Conservation (phyloP, 1,284 basidiomycete genomes). For the Trametes sp. region DNA sequence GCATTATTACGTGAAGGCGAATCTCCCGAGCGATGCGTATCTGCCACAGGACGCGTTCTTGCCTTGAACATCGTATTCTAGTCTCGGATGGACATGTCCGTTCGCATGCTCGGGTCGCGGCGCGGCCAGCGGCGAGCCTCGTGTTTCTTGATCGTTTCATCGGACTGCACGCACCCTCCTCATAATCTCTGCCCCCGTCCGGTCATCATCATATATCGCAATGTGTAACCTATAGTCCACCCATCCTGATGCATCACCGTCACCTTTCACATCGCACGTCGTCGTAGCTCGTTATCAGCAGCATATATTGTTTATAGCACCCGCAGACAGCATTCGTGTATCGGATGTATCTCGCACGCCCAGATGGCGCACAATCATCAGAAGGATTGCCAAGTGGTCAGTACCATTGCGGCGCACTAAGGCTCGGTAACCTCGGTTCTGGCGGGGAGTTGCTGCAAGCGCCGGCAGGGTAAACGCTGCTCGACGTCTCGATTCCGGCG, state of each 20-base stretch:
- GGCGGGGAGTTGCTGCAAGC: neutral
- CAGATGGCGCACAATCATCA: slow-evolving; percentile 4
- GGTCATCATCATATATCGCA: slow-evolving; percentile 28
- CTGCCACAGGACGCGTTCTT: slow-evolving; percentile 55
- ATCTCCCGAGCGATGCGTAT: slow-evolving; percentile 42
- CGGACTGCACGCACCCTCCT: slow-evolving; percentile 25
- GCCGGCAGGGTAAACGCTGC: slow-evolving; percentile 11
- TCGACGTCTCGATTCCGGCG: neutral
- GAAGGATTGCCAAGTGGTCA: slow-evolving; percentile 7
- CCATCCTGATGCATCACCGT: slow-evolving; percentile 22
- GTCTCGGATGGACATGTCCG: slow-evolving; percentile 28
- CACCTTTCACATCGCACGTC: slow-evolving; percentile 25
- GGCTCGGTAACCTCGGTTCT: neutral
- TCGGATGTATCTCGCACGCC: slow-evolving; percentile 13
- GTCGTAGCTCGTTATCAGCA: slow-evolving; percentile 22
- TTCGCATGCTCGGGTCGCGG: slow-evolving; percentile 16
- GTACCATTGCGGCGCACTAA: neutral
- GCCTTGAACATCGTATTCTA: slow-evolving; percentile 31
- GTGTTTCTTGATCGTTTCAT: slow-evolving; percentile 27
- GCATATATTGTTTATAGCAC: slow-evolving; percentile 30
- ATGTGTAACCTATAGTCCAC: slow-evolving; percentile 32
- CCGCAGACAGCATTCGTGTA: slow-evolving; percentile 18
- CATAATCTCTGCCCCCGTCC: slow-evolving; percentile 6
- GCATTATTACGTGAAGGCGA: slow-evolving; percentile 30
- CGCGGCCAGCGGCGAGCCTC: slow-evolving; percentile 17